Conservation (phyloP, 371 early-diverging fungal genomes). For the Rhizomucor pusillus region DNA sequence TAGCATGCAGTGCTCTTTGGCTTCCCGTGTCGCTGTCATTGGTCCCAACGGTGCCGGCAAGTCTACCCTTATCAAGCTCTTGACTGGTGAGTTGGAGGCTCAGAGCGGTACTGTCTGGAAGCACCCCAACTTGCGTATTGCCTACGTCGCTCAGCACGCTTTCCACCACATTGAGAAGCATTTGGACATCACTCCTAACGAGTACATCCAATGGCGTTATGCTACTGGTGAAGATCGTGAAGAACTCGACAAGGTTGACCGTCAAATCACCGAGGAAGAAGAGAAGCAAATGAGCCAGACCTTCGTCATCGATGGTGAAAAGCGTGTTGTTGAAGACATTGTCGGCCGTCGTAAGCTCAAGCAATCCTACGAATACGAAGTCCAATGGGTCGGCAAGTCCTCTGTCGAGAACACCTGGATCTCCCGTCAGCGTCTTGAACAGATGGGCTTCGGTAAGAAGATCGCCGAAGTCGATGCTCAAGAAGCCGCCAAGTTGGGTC, state of each 20-base stretch:
- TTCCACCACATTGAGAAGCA: slow-evolving; percentile 77
- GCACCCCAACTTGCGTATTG: slow-evolving; percentile 67
- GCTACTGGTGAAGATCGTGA: slow-evolving; percentile 70
- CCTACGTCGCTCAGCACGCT: slow-evolving; percentile 81
- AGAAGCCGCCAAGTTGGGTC: slow-evolving; percentile 65
- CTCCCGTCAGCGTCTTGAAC: slow-evolving; percentile 66
- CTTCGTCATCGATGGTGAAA: slow-evolving; percentile 62
- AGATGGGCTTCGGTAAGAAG: slow-evolving; percentile 67
- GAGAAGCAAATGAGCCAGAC: slow-evolving; percentile 64
- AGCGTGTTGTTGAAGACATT: slow-evolving; percentile 57
- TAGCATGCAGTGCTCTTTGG: slow-evolving; percentile 60
- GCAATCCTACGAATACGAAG: slow-evolving; percentile 68
- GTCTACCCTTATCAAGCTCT: slow-evolving; percentile 76
- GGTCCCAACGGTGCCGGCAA: slow-evolving; percentile 75
- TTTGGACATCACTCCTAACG: slow-evolving; percentile 64
- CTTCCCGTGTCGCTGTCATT: slow-evolving; percentile 69
- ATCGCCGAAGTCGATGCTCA: slow-evolving; percentile 63
- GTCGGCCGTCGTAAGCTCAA: slow-evolving; percentile 69
- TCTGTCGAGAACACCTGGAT: slow-evolving; percentile 70
- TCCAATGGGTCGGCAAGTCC: slow-evolving; percentile 56
- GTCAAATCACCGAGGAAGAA: slow-evolving; percentile 59
- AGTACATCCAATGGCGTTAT: slow-evolving; percentile 73
- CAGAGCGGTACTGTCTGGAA: slow-evolving; percentile 43
- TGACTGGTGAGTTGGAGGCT: slow-evolving; percentile 64
- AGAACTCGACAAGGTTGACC: slow-evolving; percentile 61